These are phyloP conservation scores for Brassica rapa DNA, from an alignment of 345 rosid genomes.

Conservation along the genomic window DNA sequence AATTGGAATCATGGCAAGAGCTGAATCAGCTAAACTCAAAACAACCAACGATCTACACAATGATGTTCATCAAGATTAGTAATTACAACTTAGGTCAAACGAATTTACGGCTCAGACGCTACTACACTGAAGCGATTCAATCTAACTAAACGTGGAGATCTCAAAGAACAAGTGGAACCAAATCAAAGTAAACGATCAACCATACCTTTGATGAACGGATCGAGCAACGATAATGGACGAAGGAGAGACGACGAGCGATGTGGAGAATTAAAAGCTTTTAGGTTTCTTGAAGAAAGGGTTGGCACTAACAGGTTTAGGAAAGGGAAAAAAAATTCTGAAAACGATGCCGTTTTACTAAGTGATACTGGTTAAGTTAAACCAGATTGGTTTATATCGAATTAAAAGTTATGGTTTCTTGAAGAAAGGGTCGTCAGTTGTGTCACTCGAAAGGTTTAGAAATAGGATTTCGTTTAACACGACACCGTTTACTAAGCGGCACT, in stretches of 20 bases:
- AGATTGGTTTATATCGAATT: background rate
- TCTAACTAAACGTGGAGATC: background rate
- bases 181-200: background rate
- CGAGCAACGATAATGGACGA: background rate
- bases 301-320: background rate
- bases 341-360: background rate
- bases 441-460: too few species aligned
- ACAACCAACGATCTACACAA: background rate
- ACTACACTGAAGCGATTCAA: background rate
- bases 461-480: too few species aligned
- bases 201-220: constrained; percentile 6
- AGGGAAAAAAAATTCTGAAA: background rate
- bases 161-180: background rate
- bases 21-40: background rate
- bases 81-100: too few species aligned
- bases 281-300: constrained; percentile 32
- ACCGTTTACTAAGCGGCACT: background rate
- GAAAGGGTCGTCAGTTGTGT: too few species aligned
- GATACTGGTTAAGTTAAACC: background rate
- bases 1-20: too few species aligned
- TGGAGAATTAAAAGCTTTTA: background rate
- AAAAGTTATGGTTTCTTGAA: too few species aligned
- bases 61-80: background rate
- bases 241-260: constrained; percentile 14
- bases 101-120: background rate